Evolutionary conservation across 495 filamentous ascomycete genomes (phyloP), one percentile per base, ranked within the genome.

Genomic region (Pyrenopolyporus hunteri): DNA sequence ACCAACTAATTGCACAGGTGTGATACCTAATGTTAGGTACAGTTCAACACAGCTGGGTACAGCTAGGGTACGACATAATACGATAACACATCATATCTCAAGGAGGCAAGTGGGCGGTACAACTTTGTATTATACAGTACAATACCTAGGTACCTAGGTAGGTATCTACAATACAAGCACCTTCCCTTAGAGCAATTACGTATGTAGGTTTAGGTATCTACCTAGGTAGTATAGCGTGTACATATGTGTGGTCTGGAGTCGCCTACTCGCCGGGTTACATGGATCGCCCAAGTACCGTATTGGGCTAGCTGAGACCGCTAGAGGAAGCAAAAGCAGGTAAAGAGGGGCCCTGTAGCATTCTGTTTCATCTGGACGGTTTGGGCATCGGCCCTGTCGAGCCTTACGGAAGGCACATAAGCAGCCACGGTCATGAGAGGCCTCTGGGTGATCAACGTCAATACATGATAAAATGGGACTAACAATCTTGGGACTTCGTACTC

Each of bases 401-500:
- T 53, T 58, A 55, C 23, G 29, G 35, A 39, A 25, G n/a, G 56
- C 29, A 32, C 49, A 32, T 51, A 43, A 55, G 25, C 28, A 33
- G 31, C 46, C 23, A 31, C 28, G 43, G 31, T 47, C 37, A 56
- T 22, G 22, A 66, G 63, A 66, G 63, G 63, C 63, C 63, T 66
- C 63, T 60, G 11, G 45, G 53, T 45, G 44, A 65, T 56, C 62
- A 35, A 45, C 51, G 47, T 50, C 6, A 46, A 45, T 64, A 14
- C 5, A 17, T 42, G 28, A 14, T 55, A 59, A 39, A 47, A n/a
- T n/a, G n/a, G n/a, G n/a, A n/a, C n/a, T n/a, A n/a, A n/a, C n/a
- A n/a, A n/a, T n/a, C n/a, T n/a, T n/a, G n/a, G n/a, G n/a, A 45
- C 17, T 49, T 65, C 62, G 62, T 65, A 65, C 62, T 65, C 56